These are phyloP conservation scores for Irineochytrium annulatum DNA, from an alignment of 192 early-diverging fungal genomes.

Conservation along the genomic window DNA sequence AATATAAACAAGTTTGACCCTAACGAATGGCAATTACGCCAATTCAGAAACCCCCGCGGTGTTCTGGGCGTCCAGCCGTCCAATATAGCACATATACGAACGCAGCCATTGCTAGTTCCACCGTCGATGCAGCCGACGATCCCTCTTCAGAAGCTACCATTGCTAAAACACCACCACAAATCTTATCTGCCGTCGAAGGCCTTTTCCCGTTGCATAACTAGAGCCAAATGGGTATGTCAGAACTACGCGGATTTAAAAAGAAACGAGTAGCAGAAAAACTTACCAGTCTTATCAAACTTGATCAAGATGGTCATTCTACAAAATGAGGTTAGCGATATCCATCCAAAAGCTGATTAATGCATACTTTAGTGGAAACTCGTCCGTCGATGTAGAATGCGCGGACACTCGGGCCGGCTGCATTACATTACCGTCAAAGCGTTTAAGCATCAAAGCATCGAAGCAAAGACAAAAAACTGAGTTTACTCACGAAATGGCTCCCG, in stretches of 20 bases:
- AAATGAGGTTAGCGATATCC: no score
- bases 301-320: constrained; percentile 96
- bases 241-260: no score
- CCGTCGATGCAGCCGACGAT: no score
- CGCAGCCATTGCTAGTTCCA: no score
- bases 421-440: background rate
- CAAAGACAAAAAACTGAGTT: background rate
- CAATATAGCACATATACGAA: no score
- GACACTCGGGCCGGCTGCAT: constrained; percentile 71
- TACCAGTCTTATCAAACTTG: constrained; percentile 75
- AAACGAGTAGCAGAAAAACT: background rate
- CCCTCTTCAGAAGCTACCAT: background rate
- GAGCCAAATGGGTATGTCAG: background rate
- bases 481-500: constrained; percentile 82
- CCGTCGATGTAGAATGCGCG: constrained; percentile 85
- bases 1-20: no score
- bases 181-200: constrained; percentile 26
- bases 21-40: no score
- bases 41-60: no score
- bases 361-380: constrained; percentile 77
- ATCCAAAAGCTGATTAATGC: no score
- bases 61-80: no score
- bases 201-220: constrained; percentile 35
- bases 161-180: background rate
- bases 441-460: constrained; percentile 1